Base-by-base conservation (phyloP, 345 rosid genomes). In the Salix brachista region DNA sequence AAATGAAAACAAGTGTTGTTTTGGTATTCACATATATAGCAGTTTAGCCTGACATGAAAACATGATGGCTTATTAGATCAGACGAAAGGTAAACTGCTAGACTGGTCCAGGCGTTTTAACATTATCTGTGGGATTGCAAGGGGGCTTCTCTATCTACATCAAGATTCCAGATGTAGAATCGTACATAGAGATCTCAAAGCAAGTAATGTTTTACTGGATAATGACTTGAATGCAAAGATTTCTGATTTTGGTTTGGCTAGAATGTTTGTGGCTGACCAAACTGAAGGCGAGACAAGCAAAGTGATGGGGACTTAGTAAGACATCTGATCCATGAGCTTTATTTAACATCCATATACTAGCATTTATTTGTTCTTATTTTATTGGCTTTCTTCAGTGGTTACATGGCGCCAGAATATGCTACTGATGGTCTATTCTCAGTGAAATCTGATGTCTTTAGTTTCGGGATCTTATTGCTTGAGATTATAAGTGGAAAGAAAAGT, bases 211-310 rank as follows among this genome's bases (percentile, higher is more conserved):
- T 61, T 79, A 50, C 67, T 79, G 1, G 81, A 79, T 69, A n/a
- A 46, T n/a, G 50, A 73, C 4, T 42, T 79, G 78, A 79, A 79
- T 41, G 74, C 81, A 2, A 79, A 79, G 36, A 74, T 79, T 18
- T 79, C 78, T 13, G 81, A 79, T 44, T 79, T 79, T 23, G 81
- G 81, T 14, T 25, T 79, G 78, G 81, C 81, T 8, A 79, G 69
- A 44, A 58, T 41, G 8, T 73, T 79, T 44, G 69, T 52, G 73
- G 69, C 1, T 46, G 73, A 79, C 18, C 78, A 79, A 18, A 74
- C 66, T 46, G 78, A 73, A 67, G 82, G 69, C 34, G 69, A 79
- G n/a, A 73, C 81, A 18, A 73, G 10, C 1, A 42, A 70, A 19
- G 78, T 79, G 2, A 70, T 79, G 11, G 81, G 81, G 32, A 30